Evolutionary conservation across 306 rosid genomes (phyloP).

Genomic region (Malus fusca): DNA sequence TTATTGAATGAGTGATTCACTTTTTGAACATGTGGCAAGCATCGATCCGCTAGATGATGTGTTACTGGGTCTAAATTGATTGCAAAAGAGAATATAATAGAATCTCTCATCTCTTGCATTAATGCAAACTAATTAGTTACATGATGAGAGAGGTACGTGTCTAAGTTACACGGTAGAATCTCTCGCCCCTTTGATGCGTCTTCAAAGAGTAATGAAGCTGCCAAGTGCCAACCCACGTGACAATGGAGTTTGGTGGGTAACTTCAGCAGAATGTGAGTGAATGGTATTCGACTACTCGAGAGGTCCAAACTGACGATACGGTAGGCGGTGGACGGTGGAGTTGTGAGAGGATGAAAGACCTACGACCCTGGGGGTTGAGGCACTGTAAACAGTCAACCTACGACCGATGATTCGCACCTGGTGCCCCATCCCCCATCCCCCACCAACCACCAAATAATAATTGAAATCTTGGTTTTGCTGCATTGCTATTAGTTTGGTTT

Average conservation of each 20-base stretch:
- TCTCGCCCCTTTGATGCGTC: background rate
- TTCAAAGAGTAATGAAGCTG: background rate
- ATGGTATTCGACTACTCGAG: background rate
- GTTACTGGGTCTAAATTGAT: too few species aligned
- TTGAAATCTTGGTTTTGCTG: background rate
- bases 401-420: constrained; percentile 5
- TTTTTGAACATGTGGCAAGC: background rate
- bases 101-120: too few species aligned
- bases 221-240: background rate
- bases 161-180: background rate
- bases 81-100: too few species aligned
- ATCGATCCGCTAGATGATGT: too few species aligned
- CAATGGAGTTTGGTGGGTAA: background rate
- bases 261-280: background rate
- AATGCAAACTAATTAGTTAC: too few species aligned
- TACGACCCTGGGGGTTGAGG: background rate
- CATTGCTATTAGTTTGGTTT: background rate
- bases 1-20: background rate
- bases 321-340: too few species aligned
- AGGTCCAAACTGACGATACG: background rate
- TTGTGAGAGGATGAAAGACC: background rate
- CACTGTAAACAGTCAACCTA: background rate
- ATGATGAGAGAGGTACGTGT: too few species aligned
- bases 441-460: constrained; percentile 8
- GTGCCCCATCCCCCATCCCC: background rate